phyloP scores from a whole-genome alignment of 2,329 filamentous ascomycete genomes.

The Fusarium cyanostomum region DNA sequence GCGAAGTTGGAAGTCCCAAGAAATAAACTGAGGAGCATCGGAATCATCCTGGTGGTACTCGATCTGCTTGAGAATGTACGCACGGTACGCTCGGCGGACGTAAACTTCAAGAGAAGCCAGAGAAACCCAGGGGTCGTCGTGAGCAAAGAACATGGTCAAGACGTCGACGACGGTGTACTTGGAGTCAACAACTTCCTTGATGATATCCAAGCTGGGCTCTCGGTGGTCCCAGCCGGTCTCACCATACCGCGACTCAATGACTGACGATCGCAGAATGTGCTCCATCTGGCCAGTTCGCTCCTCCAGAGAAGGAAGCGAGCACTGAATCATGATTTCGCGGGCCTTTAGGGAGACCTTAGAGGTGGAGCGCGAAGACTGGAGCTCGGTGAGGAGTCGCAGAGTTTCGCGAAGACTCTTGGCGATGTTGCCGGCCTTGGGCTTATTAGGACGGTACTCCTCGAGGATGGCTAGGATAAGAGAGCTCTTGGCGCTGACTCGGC shows the following conservation, averaged over 20 bases:
- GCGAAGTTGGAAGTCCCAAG: slow-evolving; percentile 95
- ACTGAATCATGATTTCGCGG: slow-evolving; percentile 96
- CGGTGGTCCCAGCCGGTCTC: slow-evolving; percentile 97
- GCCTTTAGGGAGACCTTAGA: slow-evolving; percentile 98
- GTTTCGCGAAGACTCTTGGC: slow-evolving; percentile 86
- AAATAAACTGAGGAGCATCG: slow-evolving; percentile 75
- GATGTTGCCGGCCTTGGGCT: slow-evolving; percentile 87
- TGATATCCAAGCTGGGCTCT: slow-evolving; percentile 86
- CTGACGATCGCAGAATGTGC: slow-evolving; percentile 94
- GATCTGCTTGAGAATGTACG: slow-evolving; percentile 89
- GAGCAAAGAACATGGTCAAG: slow-evolving; percentile 91
- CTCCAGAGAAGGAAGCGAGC: slow-evolving; percentile 92
- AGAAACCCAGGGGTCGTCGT: slow-evolving; percentile 93
- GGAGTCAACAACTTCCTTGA: slow-evolving; percentile 98
- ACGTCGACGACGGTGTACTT: slow-evolving; percentile 99
- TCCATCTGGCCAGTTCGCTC: slow-evolving; percentile 98
- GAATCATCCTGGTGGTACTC: slow-evolving; percentile 87
- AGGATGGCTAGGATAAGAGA: slow-evolving; percentile 90
- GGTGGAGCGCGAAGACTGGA: slow-evolving; percentile 75
- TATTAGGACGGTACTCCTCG: slow-evolving; percentile 94
- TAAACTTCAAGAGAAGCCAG: slow-evolving; percentile 96
- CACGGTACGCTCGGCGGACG: slow-evolving; percentile 94
- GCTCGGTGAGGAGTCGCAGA: slow-evolving; percentile 87
- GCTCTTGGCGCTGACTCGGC: slow-evolving; percentile 91
- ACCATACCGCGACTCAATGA: slow-evolving; percentile 96